Conservation (phyloP, 2,329 filamentous ascomycete species). For the Colletotrichum horii region DNA sequence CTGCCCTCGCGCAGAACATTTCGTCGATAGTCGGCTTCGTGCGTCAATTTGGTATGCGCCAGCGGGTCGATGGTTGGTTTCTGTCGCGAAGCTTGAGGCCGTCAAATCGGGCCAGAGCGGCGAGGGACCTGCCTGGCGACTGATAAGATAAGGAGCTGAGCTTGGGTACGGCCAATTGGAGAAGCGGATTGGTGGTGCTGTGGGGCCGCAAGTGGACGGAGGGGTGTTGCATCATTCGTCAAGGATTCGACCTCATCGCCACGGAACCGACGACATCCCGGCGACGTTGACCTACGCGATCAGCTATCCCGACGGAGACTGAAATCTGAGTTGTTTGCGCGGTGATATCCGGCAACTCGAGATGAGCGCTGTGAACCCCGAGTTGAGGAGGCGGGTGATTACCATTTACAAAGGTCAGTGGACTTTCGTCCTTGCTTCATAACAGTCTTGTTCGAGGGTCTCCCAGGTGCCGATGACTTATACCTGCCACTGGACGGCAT, state of each 20-base stretch:
- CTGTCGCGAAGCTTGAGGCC: background rate
- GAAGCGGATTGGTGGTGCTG: background rate
- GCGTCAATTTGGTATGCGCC: background rate
- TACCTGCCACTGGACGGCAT: no score
- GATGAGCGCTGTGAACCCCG: conserved; percentile 44
- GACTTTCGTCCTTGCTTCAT: background rate
- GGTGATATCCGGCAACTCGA: background rate
- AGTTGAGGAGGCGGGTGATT: conserved; percentile 79
- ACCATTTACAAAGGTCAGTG: conserved; percentile 82
- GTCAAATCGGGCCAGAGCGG: background rate
- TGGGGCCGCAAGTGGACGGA: background rate
- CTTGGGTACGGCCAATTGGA: background rate
- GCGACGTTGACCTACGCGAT: background rate
- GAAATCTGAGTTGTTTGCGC: background rate
- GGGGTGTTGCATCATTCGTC: background rate
- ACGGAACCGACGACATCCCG: background rate
- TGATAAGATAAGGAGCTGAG: background rate
- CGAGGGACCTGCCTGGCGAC: background rate
- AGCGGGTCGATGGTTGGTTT: background rate
- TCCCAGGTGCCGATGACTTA: background rate
- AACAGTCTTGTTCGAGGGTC: background rate
- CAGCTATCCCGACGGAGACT: background rate
- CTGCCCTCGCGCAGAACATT: background rate
- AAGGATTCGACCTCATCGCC: background rate
- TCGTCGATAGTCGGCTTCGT: background rate